Evolutionary conservation across 768 basidiomycete genomes (phyloP).

Genomic region (Cystoderma amianthinum): DNA sequence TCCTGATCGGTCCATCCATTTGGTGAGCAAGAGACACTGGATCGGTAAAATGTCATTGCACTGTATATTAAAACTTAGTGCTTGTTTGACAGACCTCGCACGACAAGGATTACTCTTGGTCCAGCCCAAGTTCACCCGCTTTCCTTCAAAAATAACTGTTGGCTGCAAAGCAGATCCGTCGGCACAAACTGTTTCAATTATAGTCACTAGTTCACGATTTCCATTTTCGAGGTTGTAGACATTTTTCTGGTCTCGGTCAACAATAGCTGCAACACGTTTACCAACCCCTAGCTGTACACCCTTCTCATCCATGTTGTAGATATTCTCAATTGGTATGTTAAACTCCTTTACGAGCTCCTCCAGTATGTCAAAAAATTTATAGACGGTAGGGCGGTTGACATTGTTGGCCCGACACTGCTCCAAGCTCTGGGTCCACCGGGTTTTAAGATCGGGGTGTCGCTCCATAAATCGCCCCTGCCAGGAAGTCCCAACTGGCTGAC

Average conservation of each 20-base stretch:
- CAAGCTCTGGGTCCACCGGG: constrained; percentile 13
- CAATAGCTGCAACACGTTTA: background rate
- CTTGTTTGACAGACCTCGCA: no score
- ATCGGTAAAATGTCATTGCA: no score
- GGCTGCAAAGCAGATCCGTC: constrained; percentile 28
- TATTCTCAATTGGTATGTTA: constrained; percentile 8
- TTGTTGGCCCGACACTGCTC: constrained; percentile 13
- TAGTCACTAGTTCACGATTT: constrained; percentile 33
- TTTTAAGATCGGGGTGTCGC: constrained; percentile 12
- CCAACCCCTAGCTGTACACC: constrained; percentile 1
- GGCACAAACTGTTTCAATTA: constrained; percentile 34
- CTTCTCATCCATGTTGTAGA: constrained; percentile 20
- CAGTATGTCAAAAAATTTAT: background rate
- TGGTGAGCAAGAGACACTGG: no score
- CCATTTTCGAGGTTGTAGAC: constrained; percentile 2
- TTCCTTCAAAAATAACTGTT: constrained; percentile 28
- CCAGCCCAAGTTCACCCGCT: constrained; percentile 7
- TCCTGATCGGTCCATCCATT: no score
- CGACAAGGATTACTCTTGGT: no score
- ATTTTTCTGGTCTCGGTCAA: background rate
- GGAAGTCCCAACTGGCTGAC: constrained; percentile 7
- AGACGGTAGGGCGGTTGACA: constrained; percentile 12
- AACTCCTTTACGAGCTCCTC: background rate
- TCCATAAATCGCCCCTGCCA: constrained; percentile 11
- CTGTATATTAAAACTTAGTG: no score